phyloP scores from a whole-genome alignment of 768 basidiomycete species.

The Cantharellus anzutake region DNA sequence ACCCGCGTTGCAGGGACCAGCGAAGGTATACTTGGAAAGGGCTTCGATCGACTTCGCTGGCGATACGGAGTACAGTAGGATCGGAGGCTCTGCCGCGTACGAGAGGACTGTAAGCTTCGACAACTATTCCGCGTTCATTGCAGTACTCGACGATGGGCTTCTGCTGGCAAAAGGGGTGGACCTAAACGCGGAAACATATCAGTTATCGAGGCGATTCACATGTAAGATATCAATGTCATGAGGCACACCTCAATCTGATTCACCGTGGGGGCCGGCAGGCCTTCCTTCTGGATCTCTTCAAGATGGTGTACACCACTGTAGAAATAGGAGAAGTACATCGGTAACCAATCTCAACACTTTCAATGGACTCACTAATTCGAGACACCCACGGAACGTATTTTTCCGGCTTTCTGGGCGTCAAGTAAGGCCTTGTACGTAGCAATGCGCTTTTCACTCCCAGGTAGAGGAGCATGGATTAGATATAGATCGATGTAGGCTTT shows the following conservation, averaged over 20 bases:
- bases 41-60: slow-evolving; percentile 9
- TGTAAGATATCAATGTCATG: neutral
- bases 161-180: slow-evolving; percentile 78
- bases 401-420: slow-evolving; percentile 40
- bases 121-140: slow-evolving; percentile 33
- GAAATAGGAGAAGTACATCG: neutral
- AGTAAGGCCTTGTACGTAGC: slow-evolving; percentile 50
- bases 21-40: slow-evolving; percentile 22
- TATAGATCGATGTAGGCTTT: slow-evolving; percentile 56
- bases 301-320: slow-evolving; percentile 50
- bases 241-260: slow-evolving; percentile 58
- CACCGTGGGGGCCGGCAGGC: slow-evolving; percentile 45
- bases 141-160: slow-evolving; percentile 59
- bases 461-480: slow-evolving; percentile 55
- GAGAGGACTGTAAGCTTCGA: slow-evolving; percentile 65
- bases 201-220: too few relatives aligned
- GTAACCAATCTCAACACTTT: neutral
- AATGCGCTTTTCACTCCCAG: slow-evolving; percentile 45
- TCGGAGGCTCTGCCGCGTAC: slow-evolving; percentile 26
- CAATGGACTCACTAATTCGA: slow-evolving; percentile 50
- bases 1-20: slow-evolving; percentile 27
- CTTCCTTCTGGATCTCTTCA: slow-evolving; percentile 47
- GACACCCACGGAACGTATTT: slow-evolving; percentile 53
- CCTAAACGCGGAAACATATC: slow-evolving; percentile 19
- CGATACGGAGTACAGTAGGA: neutral